phyloP scores from a whole-genome alignment of 345 rosid genomes.

The Melaleuca quinquenervia region DNA sequence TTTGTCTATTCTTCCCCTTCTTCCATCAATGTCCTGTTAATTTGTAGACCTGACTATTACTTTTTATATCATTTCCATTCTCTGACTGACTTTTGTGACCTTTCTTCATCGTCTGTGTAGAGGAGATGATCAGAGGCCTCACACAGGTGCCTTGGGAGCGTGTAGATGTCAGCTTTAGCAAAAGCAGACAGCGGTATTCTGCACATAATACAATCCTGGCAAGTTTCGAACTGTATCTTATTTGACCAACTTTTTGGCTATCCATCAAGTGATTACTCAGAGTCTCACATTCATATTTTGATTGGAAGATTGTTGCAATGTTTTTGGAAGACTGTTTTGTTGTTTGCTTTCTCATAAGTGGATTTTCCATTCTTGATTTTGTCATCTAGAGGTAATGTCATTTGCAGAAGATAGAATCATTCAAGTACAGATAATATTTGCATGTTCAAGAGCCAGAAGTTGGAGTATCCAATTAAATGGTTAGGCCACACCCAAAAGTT shows the following conservation, averaged over 20 bases:
- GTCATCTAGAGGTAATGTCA: background rate
- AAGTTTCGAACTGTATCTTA: conserved; percentile 13
- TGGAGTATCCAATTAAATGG: background rate
- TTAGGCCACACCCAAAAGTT: background rate
- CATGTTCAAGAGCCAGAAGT: background rate
- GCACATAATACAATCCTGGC: conserved; percentile 92
- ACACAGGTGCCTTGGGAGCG: conserved; percentile 82
- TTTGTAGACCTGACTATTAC: background rate
- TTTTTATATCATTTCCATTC: background rate
- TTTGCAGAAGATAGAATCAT: background rate
- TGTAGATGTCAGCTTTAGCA: conserved; percentile 83
- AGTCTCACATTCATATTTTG: background rate
- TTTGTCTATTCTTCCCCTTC: background rate
- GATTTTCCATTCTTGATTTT: background rate
- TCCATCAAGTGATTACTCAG: background rate
- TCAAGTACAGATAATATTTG: background rate
- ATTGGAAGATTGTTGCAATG: background rate
- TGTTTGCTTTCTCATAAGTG: background rate
- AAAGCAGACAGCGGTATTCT: conserved; percentile 62
- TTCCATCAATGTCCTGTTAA: background rate
- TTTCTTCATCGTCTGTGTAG: conserved; percentile 18
- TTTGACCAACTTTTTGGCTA: background rate
- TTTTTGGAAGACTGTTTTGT: background rate
- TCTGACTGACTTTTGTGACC: background rate
- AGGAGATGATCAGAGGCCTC: conserved; percentile 82